Base-by-base conservation (phyloP, 257 asterid species). In the Salvia hispanica region DNA sequence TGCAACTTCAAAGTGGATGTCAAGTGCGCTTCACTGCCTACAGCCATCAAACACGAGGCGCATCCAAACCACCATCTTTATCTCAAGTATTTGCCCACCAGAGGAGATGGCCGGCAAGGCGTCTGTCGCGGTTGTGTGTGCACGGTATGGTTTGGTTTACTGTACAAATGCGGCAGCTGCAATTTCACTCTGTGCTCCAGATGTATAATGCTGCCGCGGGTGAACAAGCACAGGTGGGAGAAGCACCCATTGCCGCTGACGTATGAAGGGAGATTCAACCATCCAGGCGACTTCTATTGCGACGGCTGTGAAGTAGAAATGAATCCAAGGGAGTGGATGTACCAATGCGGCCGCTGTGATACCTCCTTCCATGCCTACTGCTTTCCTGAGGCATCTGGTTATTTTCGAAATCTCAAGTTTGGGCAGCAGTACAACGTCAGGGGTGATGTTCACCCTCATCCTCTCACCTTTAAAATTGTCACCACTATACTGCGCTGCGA, bases 241-340 rank as follows among this genome's bases (percentile, higher is more conserved):
- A 12, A 62, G 25, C 67, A 62, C 67, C 42, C 25, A 10, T 16
- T 62, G 55, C 55, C 43, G 7, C 11, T 62, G 25, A 62, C 36
- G 9, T 16, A 42, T 13, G 67, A 62, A 6, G 67, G 31, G 2
- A 1, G 31, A 25, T 25, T 25, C 31, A 25, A 25, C 31, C 31
- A 25, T 25, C 31, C 67, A 0, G 5, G 8, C 34, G 53, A 37
- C 39, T 62, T 62, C 67, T 62, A 44, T 55, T 62, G 67, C 6
- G 53, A 62, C 18, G 3, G 6, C 11, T 62, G 67, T 18, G 67
- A 62, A 8, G 4, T 1, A 2, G 42, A 62, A 62, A 62, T 62
- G 42, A 7, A 44, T 11, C 67, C 55, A 16, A 62, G 46, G 25
- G 7, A 0, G 0, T 62, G 67, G 67, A 62, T 62, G 55, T 43